Evolutionary conservation across 306 rosid species (phyloP).

Genomic region (Castanopsis chinensis): DNA sequence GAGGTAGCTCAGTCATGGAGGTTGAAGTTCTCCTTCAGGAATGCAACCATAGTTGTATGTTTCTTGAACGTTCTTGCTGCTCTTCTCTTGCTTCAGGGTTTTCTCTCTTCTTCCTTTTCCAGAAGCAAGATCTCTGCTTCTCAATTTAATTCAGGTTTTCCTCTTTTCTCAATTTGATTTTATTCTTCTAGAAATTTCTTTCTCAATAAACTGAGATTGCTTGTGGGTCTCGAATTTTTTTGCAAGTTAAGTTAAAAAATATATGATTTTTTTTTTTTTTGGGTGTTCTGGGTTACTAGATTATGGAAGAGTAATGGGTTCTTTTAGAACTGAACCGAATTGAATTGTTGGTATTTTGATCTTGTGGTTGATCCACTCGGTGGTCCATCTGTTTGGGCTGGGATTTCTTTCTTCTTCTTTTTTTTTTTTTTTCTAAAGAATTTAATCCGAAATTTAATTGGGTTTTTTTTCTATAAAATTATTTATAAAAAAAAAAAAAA

Average conservation of each 20-base stretch:
- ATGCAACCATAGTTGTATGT: slow-evolving; percentile 76
- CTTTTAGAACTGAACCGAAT: background rate
- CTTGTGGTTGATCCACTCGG: background rate
- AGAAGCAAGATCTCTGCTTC: slow-evolving; percentile 47
- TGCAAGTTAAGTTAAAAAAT: background rate
- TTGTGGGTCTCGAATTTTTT: slow-evolving; percentile 26
- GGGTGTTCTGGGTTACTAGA: background rate
- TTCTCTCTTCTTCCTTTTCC: slow-evolving; percentile 61
- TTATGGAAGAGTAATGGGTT: background rate
- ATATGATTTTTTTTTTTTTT: background rate
- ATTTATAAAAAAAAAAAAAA: no score
- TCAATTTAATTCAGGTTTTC: slow-evolving; percentile 44
- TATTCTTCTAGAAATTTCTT: background rate
- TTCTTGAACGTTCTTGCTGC: slow-evolving; percentile 59
- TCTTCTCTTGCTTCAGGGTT: slow-evolving; percentile 75
- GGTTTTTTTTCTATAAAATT: background rate
- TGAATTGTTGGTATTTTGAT: background rate
- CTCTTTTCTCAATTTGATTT: slow-evolving; percentile 2
- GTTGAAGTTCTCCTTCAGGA: slow-evolving; percentile 72
- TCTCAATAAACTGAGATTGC: background rate
- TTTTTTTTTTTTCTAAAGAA: background rate
- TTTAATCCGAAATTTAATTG: background rate
- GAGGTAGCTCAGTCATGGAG: slow-evolving; percentile 83
- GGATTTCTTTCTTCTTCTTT: background rate
- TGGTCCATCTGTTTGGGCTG: background rate